phyloP scores from a whole-genome alignment of 2,329 filamentous ascomycete genomes.

The Raffaelea deltoideospora region DNA sequence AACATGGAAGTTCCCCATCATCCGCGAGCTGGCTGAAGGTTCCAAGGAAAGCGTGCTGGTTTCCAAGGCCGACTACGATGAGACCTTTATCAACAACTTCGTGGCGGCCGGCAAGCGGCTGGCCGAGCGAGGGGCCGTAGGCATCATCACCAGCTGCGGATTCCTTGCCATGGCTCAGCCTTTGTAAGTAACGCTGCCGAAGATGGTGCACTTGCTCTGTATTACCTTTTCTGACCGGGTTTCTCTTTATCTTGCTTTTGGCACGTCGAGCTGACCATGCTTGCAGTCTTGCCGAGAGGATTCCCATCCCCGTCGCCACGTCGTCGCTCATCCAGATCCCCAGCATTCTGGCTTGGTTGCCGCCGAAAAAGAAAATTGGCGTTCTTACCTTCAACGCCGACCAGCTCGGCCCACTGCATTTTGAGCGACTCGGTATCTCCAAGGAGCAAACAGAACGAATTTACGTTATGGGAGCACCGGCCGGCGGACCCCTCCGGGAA shows the following conservation, averaged over 20 bases:
- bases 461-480: neutral
- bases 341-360: neutral
- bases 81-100: neutral
- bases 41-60: neutral
- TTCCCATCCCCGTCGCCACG: constrained; percentile 4
- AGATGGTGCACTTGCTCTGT: no score
- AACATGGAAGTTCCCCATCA: neutral
- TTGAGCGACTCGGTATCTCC: constrained; percentile 2
- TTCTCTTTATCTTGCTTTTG: neutral
- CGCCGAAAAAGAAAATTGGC: constrained; percentile 1
- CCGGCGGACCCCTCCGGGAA: neutral
- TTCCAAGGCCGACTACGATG: neutral
- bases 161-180: neutral
- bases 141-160: constrained; percentile 1
- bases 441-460: neutral
- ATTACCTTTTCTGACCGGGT: no score
- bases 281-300: neutral
- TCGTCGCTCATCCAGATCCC: constrained; percentile 3
- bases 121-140: neutral
- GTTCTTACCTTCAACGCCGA: constrained; percentile 2
- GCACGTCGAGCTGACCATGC: neutral
- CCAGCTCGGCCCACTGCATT: constrained; percentile 1
- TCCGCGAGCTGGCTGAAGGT: neutral
- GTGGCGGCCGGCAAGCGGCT: neutral
- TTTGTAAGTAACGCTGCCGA: no score